Conservation (phyloP, 148 eudicot species). For the Beta vulgaris region DNA sequence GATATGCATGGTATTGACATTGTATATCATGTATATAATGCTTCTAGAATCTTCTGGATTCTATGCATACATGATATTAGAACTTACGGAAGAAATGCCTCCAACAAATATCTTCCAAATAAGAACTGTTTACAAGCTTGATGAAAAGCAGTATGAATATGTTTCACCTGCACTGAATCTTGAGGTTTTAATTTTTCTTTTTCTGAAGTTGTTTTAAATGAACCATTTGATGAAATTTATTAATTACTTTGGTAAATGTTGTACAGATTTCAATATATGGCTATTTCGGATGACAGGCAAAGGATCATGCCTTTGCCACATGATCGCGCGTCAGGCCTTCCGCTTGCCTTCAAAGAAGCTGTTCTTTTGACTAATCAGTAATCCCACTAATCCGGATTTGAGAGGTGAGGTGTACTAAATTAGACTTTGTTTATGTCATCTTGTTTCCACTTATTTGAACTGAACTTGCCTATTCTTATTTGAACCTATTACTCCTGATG, state of each 20-base stretch:
- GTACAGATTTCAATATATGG: slow-evolving; percentile 76
- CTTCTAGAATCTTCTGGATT: slow-evolving; percentile 50
- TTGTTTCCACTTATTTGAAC: background rate
- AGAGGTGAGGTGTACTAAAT: slow-evolving; percentile 40
- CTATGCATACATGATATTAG: slow-evolving; percentile 47
- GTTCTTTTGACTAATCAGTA: slow-evolving; percentile 46
- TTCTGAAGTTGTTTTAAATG: background rate
- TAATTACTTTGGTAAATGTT: background rate
- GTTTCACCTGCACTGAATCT: background rate
- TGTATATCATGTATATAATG: slow-evolving; percentile 44
- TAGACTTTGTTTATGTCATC: background rate
- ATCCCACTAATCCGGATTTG: slow-evolving; percentile 32
- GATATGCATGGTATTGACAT: background rate
- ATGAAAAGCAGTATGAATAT: slow-evolving; percentile 24
- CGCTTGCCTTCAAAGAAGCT: slow-evolving; percentile 55
- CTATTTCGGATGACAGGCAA: slow-evolving; percentile 61
- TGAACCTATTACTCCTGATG: too few species aligned
- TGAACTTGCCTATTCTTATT: too few species aligned
- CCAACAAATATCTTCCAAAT: slow-evolving; percentile 34
- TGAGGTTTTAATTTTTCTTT: background rate
- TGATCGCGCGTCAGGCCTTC: slow-evolving; percentile 42
- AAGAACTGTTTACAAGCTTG: slow-evolving; percentile 55
- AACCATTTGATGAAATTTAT: background rate
- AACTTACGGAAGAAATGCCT: slow-evolving; percentile 46
- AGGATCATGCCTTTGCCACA: slow-evolving; percentile 54